Evolutionary conservation across 2,329 filamentous ascomycete genomes (phyloP).

Genomic region (Periconia sp.): DNA sequence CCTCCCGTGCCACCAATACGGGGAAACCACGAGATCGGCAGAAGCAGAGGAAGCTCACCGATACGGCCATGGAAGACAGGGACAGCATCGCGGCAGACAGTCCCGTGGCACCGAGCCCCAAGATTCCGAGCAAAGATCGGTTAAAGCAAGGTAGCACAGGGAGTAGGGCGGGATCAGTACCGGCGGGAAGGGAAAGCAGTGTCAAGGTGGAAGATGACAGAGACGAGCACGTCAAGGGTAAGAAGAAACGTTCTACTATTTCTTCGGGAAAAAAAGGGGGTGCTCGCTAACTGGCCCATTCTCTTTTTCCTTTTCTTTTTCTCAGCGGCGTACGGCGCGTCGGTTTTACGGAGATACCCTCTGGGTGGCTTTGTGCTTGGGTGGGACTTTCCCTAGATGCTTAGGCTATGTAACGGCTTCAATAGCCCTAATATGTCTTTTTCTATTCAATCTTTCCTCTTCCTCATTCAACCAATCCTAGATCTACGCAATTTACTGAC

Average conservation of each 20-base stretch:
- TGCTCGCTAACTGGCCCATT: background rate
- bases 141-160: conserved; percentile 49
- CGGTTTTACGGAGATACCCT: conserved; percentile 3
- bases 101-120: conserved; percentile 42
- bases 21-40: conserved; percentile 46
- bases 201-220: conserved; percentile 59
- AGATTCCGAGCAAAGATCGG: conserved; percentile 41
- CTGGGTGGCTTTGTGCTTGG: background rate
- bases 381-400: conserved; percentile 4
- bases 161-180: conserved; percentile 51
- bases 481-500: too few relatives aligned
- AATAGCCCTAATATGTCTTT: too few relatives aligned
- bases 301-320: conserved; percentile 1
- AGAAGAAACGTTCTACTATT: conserved; percentile 41
- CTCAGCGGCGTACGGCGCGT: background rate
- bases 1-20: conserved; percentile 44
- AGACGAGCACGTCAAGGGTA: conserved; percentile 53
- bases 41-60: conserved; percentile 45
- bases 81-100: conserved; percentile 48
- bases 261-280: conserved; percentile 18
- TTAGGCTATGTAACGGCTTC: conserved; percentile 4
- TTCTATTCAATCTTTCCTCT: background rate
- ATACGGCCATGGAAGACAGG: conserved; percentile 41
- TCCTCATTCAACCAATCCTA: background rate
- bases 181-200: conserved; percentile 54